phyloP scores from a whole-genome alignment of 805 yeast genomes.

The Starmerella ratchasimensis region DNA sequence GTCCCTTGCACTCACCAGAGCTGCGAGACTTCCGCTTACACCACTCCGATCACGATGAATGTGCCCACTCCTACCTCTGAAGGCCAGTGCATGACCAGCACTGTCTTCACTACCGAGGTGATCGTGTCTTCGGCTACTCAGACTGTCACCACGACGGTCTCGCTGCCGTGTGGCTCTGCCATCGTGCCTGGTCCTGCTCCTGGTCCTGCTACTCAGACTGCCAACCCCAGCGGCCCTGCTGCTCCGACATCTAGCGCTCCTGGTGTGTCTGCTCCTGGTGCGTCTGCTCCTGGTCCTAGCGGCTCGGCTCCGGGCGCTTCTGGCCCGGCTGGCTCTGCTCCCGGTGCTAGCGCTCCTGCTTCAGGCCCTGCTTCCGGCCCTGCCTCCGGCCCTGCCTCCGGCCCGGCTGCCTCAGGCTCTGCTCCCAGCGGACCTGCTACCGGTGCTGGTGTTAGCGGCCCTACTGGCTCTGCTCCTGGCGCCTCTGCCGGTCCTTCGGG shows the following conservation, averaged over 20 bases:
- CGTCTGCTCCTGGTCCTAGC: no score
- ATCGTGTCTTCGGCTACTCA: slow-evolving; percentile 4
- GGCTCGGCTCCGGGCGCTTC: not conserved
- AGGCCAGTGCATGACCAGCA: slow-evolving; percentile 8
- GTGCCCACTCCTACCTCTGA: not conserved
- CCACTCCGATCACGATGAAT: not conserved
- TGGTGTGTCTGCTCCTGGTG: no score
- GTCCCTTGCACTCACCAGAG: slow-evolving; percentile 9
- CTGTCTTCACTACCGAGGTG: not conserved
- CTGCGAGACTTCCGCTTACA: not conserved
- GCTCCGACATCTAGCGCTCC: no score
- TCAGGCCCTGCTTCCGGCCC: no score
- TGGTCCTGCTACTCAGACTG: not conserved
- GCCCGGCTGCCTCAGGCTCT: not conserved
- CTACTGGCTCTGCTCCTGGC: not conserved
- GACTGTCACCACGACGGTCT: slow-evolving; percentile 3
- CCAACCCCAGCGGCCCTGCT: not conserved
- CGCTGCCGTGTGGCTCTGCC: slow-evolving; percentile 8
- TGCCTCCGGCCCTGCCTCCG: not conserved
- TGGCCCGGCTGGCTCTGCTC: no score
- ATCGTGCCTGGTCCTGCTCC: not conserved
- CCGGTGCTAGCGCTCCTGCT: no score
- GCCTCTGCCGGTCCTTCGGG: no score
- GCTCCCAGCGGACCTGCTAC: no score
- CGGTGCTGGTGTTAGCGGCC: no score